Evolutionary conservation across 2,329 filamentous ascomycete genomes (phyloP).

Genomic region (Aspergillus phoenicis): DNA sequence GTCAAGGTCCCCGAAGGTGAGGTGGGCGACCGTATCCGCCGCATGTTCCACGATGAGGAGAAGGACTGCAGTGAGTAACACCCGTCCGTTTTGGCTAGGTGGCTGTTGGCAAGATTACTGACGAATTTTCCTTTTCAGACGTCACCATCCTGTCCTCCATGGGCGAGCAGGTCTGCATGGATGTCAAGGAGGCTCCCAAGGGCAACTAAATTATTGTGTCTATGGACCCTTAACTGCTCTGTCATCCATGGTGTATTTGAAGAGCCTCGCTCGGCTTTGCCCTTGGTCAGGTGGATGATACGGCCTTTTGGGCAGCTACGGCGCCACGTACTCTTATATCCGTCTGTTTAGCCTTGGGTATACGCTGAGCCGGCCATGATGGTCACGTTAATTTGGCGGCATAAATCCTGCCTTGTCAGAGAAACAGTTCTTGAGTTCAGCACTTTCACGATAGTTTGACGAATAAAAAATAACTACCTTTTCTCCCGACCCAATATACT

Average conservation of each 20-base stretch:
- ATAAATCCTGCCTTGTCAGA: constrained; percentile 34
- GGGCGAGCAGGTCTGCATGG: constrained; percentile 90
- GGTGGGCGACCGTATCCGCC: constrained; percentile 80
- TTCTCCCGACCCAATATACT: not conserved
- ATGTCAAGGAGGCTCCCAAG: constrained; percentile 84
- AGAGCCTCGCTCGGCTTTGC: constrained; percentile 29
- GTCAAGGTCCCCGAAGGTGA: constrained; percentile 91
- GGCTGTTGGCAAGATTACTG: not conserved
- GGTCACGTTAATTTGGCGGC: constrained; percentile 40
- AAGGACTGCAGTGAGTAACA: constrained; percentile 87
- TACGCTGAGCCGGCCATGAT: constrained; percentile 35
- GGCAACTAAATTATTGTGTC: constrained; percentile 24
- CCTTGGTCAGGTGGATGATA: constrained; percentile 32
- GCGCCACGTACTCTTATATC: constrained; percentile 28
- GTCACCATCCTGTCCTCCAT: constrained; percentile 93
- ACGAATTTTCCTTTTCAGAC: constrained; percentile 55
- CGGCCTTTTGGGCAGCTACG: constrained; percentile 31
- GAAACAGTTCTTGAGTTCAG: constrained; percentile 37
- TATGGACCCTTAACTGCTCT: constrained; percentile 31
- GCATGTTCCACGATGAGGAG: constrained; percentile 77
- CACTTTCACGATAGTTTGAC: constrained; percentile 43
- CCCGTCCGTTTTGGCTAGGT: not conserved
- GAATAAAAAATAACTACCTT: constrained; percentile 32
- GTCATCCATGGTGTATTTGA: constrained; percentile 34
- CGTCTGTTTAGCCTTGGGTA: constrained; percentile 36